These are phyloP conservation scores for Iris pallida DNA, from an alignment of 116 monocot genomes.

Conservation along the genomic window DNA sequence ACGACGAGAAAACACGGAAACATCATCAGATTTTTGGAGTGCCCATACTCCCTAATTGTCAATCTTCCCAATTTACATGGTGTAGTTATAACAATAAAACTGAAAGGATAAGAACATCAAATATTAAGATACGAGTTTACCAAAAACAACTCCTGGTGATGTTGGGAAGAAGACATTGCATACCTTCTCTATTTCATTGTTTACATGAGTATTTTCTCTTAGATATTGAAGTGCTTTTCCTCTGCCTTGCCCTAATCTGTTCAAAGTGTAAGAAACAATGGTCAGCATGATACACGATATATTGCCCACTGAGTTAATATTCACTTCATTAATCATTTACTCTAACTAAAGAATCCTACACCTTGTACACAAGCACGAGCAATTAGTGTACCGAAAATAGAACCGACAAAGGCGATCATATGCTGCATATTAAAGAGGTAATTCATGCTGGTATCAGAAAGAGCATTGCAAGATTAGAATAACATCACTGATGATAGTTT, in stretches of 20 bases:
- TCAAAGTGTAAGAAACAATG: slow-evolving; percentile 12
- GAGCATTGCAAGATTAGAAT: too few relatives aligned
- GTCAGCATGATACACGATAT: neutral
- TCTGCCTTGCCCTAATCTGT: slow-evolving; percentile 90
- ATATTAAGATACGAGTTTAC: neutral
- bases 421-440: too few relatives aligned
- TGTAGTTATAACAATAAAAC: neutral
- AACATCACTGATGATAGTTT: too few relatives aligned
- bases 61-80: neutral
- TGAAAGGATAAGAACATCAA: neutral
- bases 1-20: neutral
- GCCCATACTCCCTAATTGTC: neutral
- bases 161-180: neutral
- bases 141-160: neutral
- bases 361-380: too few relatives aligned
- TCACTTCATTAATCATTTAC: neutral
- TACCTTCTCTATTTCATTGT: slow-evolving; percentile 85
- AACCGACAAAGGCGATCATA: too few relatives aligned
- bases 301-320: neutral
- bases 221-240: slow-evolving; percentile 89
- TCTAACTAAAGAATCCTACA: neutral
- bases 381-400: too few relatives aligned
- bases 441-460: too few relatives aligned
- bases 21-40: neutral
- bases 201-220: slow-evolving; percentile 64